A percentile compares a stretch with the other conserved stretches of the same genome.
Evolutionary conservation across 2,329 filamentous ascomycete genomes (phyloP).

Genomic region (Pyrenochaeta sp.): DNA sequence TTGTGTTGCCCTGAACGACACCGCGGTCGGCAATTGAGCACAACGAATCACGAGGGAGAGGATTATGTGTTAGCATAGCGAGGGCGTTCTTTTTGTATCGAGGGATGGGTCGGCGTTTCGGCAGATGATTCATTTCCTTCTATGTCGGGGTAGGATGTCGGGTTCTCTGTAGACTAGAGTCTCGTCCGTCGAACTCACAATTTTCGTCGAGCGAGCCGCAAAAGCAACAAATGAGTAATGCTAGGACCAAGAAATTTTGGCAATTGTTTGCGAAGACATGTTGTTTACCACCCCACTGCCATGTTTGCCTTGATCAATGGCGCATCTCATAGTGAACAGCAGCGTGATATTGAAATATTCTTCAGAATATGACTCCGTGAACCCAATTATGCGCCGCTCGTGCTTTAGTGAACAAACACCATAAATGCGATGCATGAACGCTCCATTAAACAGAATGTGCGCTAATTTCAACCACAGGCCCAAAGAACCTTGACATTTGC

Average conservation of each 20-base stretch:
- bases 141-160: neutral
- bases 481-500: neutral
- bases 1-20: conserved; percentile 89
- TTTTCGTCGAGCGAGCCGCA: too few relatives aligned
- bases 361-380: too few relatives aligned
- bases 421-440: conserved; percentile 20
- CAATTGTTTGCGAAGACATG: too few relatives aligned
- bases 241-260: too few relatives aligned
- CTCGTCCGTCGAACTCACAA: too few relatives aligned
- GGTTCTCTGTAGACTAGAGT: too few relatives aligned
- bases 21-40: conserved; percentile 47
- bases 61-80: conserved; percentile 1
- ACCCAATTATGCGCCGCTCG: neutral
- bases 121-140: neutral
- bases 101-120: neutral
- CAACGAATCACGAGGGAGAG: neutral
- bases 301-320: too few relatives aligned
- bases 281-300: too few relatives aligned
- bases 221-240: too few relatives aligned
- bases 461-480: neutral
- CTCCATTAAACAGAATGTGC: conserved; percentile 1
- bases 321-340: too few relatives aligned
- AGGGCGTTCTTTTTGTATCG: neutral
- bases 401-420: neutral
- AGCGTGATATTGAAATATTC: too few relatives aligned